phyloP scores from a whole-genome alignment of 345 rosid species.

The Citrus australasica region DNA sequence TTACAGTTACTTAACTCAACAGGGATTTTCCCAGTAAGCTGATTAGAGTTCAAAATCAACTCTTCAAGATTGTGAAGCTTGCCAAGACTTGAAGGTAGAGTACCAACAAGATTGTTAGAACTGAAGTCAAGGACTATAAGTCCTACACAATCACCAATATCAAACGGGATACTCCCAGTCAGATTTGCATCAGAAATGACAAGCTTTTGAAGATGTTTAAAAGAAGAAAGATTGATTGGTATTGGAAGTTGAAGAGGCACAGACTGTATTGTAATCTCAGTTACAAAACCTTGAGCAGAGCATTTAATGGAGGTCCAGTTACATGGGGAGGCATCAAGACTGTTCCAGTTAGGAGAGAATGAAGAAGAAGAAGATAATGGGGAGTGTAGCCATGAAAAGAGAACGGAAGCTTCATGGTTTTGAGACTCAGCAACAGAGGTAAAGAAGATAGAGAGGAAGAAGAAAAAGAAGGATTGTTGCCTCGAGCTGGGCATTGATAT shows the following conservation, averaged over 20 bases:
- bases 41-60: constrained; percentile 71
- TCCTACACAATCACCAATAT: constrained; percentile 41
- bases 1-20: constrained; percentile 48
- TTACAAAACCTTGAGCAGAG: constrained; percentile 59
- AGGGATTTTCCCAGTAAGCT: constrained; percentile 79
- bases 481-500: constrained; percentile 50
- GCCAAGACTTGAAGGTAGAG: constrained; percentile 60
- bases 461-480: constrained; percentile 31
- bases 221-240: constrained; percentile 50
- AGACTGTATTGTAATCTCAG: constrained; percentile 59
- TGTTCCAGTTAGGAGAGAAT: constrained; percentile 57
- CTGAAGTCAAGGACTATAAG: constrained; percentile 56
- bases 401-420: constrained; percentile 55
- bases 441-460: constrained; percentile 10
- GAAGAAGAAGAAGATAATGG: constrained; percentile 41
- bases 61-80: constrained; percentile 46
- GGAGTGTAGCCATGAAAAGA: constrained; percentile 68
- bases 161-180: constrained; percentile 61
- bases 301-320: constrained; percentile 80
- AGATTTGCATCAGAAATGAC: constrained; percentile 67
- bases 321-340: constrained; percentile 60
- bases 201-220: constrained; percentile 49
- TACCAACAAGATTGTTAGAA: constrained; percentile 60
- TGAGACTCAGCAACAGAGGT: constrained; percentile 29
- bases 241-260: constrained; percentile 53